Evolutionary conservation across 148 eudicot genomes (phyloP), one percentile per base, ranked within the genome.

Genomic region (Chenopodium berlandieri): DNA sequence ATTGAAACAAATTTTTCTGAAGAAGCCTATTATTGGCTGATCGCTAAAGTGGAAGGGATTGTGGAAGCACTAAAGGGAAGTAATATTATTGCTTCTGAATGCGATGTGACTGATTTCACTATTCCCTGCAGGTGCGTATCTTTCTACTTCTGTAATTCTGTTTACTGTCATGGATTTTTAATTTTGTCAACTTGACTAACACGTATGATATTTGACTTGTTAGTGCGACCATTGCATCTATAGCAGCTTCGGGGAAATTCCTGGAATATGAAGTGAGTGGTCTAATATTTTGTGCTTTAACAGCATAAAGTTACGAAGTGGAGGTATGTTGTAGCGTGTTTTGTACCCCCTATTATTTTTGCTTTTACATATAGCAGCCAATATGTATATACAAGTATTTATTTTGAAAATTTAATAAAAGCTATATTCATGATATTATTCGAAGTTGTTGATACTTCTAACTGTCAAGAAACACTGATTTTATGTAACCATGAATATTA

Each of bases 201-300:
- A 62, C 78, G 54, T 76, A 46, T 79, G 75, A 64, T 81, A 72
- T 79, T 82, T 91, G 97, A 91, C 94, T 95, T 83, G 97, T 91
- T 74, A 63, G 37, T 17, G 13, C 25, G 7, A 90, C 97, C 30
- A 94, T 93, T 84, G 97, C 96, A 80, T 93, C 98, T 82, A 97
- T 93, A 91, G 98, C 97, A 70, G 98, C 62, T 56, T 56, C 62
- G 17, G 22, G 62, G 4, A 11, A 50, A 14, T 56, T 95, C 76
- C 81, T 93, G 91, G 88, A 95, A 85, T 93, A 92, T 82, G 97
- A 91, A 82, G 90, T 92, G 62, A 97, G 96, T 62, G 97, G 97
- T 82, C 98, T 96, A 9, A 89, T 93, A 82, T 93, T 93, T 83
- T 92, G 91, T 75, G 93, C 91, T 84, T 97, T 93, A 85, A 93